A percentile compares a stretch with the other conserved stretches of the same genome.
phyloP scores from a whole-genome alignment of 257 asterid species.

The Sherardia arvensis region DNA sequence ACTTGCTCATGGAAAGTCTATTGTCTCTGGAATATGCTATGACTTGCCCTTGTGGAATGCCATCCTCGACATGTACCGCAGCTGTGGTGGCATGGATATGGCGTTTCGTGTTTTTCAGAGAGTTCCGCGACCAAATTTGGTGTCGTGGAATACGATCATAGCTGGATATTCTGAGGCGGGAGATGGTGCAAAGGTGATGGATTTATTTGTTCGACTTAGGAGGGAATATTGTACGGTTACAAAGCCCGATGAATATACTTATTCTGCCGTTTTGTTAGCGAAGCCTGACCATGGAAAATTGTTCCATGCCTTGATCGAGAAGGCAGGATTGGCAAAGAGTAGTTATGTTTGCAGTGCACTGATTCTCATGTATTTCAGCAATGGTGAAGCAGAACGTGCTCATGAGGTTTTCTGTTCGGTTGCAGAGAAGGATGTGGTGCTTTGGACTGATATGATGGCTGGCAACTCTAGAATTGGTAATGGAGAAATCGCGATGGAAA shows the following conservation, averaged over 20 bases:
- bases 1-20: conserved; percentile 46
- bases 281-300: conserved; percentile 52
- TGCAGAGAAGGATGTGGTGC: conserved; percentile 51
- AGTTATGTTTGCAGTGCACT: conserved; percentile 48
- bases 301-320: conserved; percentile 62
- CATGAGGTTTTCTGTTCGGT: conserved; percentile 41
- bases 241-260: conserved; percentile 67
- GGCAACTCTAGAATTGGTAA: conserved; percentile 61
- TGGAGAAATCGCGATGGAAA: conserved; percentile 45
- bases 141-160: conserved; percentile 85
- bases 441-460: conserved; percentile 90
- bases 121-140: conserved; percentile 52
- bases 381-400: conserved; percentile 36
- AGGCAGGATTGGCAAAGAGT: conserved; percentile 42
- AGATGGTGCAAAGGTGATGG: conserved; percentile 52
- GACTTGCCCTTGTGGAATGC: conserved; percentile 74
- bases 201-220: conserved; percentile 34
- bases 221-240: conserved; percentile 4
- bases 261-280: conserved; percentile 52
- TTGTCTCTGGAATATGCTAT: conserved; percentile 29
- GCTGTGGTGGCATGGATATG: conserved; percentile 40
- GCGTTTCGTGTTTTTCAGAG: conserved; percentile 39
- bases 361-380: conserved; percentile 59
- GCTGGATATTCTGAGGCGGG: conserved; percentile 59
- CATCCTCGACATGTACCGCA: conserved; percentile 71